A percentile compares a stretch with the other conserved stretches of the same genome.
Conservation (phyloP, 306 rosid genomes). For the Cucurbita ficifolia region DNA sequence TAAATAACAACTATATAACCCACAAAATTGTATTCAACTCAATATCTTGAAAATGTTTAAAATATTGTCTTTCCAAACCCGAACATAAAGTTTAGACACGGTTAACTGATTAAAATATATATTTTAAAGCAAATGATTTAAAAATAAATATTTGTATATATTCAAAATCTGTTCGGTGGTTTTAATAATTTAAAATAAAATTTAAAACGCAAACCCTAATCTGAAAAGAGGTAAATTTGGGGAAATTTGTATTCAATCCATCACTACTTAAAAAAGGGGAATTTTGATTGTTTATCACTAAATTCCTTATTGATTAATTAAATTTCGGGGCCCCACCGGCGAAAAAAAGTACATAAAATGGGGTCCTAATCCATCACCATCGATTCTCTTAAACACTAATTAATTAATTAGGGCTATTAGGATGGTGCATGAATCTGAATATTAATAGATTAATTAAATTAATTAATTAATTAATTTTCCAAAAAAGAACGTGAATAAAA, state of each 20-base stretch:
- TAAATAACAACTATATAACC: too few relatives aligned
- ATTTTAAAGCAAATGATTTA: too few relatives aligned
- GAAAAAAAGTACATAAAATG: background rate
- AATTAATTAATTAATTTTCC: background rate
- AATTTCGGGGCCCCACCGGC: background rate
- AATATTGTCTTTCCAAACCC: too few relatives aligned
- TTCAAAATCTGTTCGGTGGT: too few relatives aligned
- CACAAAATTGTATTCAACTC: too few relatives aligned
- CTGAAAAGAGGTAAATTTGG: background rate
- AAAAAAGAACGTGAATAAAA: background rate
- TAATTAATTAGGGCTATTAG: background rate
- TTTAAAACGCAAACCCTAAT: too few relatives aligned
- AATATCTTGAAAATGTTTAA: too few relatives aligned
- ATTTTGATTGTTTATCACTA: background rate
- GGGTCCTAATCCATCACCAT: background rate
- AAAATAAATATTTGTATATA: too few relatives aligned
- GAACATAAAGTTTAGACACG: too few relatives aligned
- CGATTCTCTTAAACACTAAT: background rate
- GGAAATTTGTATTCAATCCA: background rate
- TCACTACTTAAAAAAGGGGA: background rate
- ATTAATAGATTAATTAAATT: background rate
- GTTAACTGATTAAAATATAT: too few relatives aligned
- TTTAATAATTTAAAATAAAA: too few relatives aligned
- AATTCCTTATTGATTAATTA: background rate
- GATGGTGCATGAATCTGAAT: slow-evolving; percentile 4